phyloP scores from a whole-genome alignment of 164 flowering plant genomes.

The Paratinospora sagittata region DNA sequence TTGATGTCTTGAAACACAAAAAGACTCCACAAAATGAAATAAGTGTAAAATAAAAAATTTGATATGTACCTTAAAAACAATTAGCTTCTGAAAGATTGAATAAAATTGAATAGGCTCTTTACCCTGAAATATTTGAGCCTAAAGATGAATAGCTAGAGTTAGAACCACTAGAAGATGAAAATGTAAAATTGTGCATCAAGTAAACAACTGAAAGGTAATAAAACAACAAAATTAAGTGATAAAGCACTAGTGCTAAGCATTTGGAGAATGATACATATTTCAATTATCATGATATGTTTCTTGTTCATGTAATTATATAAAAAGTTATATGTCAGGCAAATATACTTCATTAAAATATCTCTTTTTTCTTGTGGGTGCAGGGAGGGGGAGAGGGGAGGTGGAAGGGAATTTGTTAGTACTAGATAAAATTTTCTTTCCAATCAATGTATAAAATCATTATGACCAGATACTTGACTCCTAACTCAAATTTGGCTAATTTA shows the following conservation, averaged over 20 bases:
- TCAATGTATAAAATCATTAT: too few species aligned
- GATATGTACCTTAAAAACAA: constrained; percentile 56
- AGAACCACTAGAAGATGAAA: not conserved
- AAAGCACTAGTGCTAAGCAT: not conserved
- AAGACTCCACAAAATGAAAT: not conserved
- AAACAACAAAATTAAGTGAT: not conserved
- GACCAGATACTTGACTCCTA: too few species aligned
- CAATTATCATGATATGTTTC: not conserved
- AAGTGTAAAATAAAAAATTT: not conserved
- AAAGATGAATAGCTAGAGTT: constrained; percentile 12
- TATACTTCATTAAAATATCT: too few species aligned
- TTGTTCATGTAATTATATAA: constrained; percentile 3
- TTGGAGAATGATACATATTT: not conserved
- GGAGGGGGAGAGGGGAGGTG: too few species aligned
- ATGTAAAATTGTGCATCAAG: not conserved
- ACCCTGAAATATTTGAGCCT: constrained; percentile 60
- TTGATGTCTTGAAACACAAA: not conserved
- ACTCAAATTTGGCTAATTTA: too few species aligned
- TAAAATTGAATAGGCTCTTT: constrained; percentile 61
- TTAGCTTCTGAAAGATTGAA: constrained; percentile 41
- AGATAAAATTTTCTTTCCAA: too few species aligned
- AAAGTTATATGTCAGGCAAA: not conserved
- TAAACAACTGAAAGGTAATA: not conserved
- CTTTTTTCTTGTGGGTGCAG: too few species aligned
- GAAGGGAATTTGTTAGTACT: too few species aligned